Conservation (phyloP, 2,329 filamentous ascomycete species). For the Aspergillus sp. region DNA sequence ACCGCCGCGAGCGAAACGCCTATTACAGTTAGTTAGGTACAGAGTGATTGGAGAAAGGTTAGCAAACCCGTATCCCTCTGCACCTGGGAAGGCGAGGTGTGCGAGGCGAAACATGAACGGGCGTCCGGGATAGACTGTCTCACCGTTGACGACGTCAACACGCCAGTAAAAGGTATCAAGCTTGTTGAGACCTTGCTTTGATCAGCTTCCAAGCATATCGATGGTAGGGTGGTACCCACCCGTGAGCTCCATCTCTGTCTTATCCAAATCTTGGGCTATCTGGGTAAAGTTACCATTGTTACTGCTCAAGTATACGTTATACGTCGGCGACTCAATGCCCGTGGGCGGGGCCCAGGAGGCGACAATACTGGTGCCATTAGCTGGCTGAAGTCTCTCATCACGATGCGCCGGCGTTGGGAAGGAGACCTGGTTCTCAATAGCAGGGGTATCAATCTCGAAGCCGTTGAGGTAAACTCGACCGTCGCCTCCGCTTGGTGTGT, state of each 20-base stretch:
- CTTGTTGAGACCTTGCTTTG: slow-evolving; percentile 4
- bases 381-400: slow-evolving; percentile 7
- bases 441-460: slow-evolving; percentile 18
- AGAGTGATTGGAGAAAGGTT: neutral
- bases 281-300: neutral
- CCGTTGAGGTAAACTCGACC: slow-evolving; percentile 14
- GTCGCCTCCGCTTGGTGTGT: slow-evolving; percentile 7
- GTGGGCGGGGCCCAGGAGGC: slow-evolving; percentile 8
- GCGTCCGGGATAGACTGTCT: slow-evolving; percentile 7
- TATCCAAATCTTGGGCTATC: neutral
- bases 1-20: slow-evolving; percentile 17
- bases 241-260: neutral
- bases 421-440: slow-evolving; percentile 11
- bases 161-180: slow-evolving; percentile 21
- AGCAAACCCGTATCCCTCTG: slow-evolving; percentile 19
- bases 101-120: slow-evolving; percentile 15
- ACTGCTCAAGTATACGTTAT: slow-evolving; percentile 14
- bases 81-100: slow-evolving; percentile 14
- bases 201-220: neutral
- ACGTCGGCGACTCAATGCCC: neutral
- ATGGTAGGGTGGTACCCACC: neutral
- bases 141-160: slow-evolving; percentile 10
- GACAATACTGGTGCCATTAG: neutral
- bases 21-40: neutral
- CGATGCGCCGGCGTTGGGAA: slow-evolving; percentile 13